Evolutionary conservation across 495 filamentous ascomycete species (phyloP).

Genomic region (Penicillium diatomitis): DNA sequence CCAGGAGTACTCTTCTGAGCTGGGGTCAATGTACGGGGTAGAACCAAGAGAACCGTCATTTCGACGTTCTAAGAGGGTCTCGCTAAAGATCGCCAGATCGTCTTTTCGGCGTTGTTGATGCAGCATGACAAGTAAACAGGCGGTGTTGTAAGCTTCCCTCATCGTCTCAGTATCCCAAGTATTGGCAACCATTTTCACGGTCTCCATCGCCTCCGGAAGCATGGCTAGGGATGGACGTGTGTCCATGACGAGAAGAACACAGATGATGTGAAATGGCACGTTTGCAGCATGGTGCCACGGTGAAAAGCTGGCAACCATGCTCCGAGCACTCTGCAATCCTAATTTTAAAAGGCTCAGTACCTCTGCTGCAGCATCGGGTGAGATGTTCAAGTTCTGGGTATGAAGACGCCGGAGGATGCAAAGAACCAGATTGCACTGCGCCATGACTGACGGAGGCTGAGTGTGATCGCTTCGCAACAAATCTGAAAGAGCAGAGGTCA

Average conservation of each 20-base stretch:
- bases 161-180: conserved; percentile 35
- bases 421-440: conserved; percentile 40
- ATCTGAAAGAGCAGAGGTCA: conserved; percentile 15
- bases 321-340: conserved; percentile 22
- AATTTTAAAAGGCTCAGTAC: conserved; percentile 18
- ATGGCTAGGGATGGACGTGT: conserved; percentile 32
- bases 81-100: conserved; percentile 17
- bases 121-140: conserved; percentile 28
- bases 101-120: conserved; percentile 29
- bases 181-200: conserved; percentile 30
- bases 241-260: conserved; percentile 42
- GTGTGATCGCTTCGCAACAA: conserved; percentile 21
- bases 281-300: conserved; percentile 47
- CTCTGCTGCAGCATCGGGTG: conserved; percentile 16
- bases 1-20: conserved; percentile 23
- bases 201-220: conserved; percentile 38
- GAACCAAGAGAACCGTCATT: conserved; percentile 3
- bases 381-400: conserved; percentile 25
- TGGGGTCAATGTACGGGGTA: conserved; percentile 9
- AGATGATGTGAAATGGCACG: conserved; percentile 44
- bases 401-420: conserved; percentile 39
- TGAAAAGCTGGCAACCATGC: conserved; percentile 21
- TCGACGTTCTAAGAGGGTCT: conserved; percentile 9
- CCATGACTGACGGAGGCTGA: conserved; percentile 28
- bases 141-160: conserved; percentile 40